Evolutionary conservation across 2,329 filamentous ascomycete genomes (phyloP).

Genomic region (Aureobasidium melanogenum): DNA sequence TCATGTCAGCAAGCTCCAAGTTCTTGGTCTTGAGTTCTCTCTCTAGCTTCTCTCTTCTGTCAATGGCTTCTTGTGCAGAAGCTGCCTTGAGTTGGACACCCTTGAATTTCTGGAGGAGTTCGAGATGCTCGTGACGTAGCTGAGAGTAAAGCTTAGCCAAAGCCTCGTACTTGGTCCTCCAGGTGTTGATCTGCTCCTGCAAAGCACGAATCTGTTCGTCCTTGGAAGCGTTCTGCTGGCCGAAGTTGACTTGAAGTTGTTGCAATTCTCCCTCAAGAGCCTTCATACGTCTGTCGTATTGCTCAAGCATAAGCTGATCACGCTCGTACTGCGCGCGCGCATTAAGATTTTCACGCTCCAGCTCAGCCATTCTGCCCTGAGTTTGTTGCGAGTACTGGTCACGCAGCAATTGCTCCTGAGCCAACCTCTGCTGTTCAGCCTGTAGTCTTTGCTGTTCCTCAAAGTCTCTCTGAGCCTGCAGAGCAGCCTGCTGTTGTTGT

Average conservation of each 20-base stretch:
- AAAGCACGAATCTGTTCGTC: slow-evolving; percentile 89
- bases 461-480: slow-evolving; percentile 88
- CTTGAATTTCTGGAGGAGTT: slow-evolving; percentile 94
- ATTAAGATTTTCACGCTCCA: slow-evolving; percentile 91
- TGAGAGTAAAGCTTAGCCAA: slow-evolving; percentile 96
- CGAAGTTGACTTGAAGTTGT: slow-evolving; percentile 73
- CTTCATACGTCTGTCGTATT: slow-evolving; percentile 91
- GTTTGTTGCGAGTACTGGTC: slow-evolving; percentile 92
- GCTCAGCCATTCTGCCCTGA: slow-evolving; percentile 86
- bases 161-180: slow-evolving; percentile 94
- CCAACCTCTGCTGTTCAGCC: slow-evolving; percentile 79
- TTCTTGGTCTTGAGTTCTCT: slow-evolving; percentile 99
- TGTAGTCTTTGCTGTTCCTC: slow-evolving; percentile 87
- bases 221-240: slow-evolving; percentile 77
- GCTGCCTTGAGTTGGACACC: slow-evolving; percentile 90
- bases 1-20: slow-evolving; percentile 97
- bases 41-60: slow-evolving; percentile 87
- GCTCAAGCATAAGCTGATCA: slow-evolving; percentile 94
- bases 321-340: slow-evolving; percentile 91
- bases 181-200: slow-evolving; percentile 96
- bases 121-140: slow-evolving; percentile 86
- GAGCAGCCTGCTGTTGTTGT: slow-evolving; percentile 70
- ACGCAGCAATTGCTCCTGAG: slow-evolving; percentile 79
- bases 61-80: slow-evolving; percentile 93
- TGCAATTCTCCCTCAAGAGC: slow-evolving; percentile 78